Percentiles rank a stretch among this genome's conserved stretches.
Evolutionary conservation across 2,329 filamentous ascomycete species (phyloP).

Genomic region (Beauveria sp.): DNA sequence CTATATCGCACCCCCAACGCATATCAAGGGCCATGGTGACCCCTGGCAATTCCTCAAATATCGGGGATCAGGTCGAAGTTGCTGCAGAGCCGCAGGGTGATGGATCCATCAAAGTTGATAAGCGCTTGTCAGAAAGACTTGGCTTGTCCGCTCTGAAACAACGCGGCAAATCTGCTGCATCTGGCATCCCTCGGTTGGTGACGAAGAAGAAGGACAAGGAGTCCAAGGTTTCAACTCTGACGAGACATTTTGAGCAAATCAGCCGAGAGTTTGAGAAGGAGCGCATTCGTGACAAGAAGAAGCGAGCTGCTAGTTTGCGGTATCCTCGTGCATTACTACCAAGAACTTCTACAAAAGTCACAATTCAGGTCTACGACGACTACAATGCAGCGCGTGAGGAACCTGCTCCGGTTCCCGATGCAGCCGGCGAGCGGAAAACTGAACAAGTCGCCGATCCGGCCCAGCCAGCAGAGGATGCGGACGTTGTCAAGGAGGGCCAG

Average conservation of each 20-base stretch:
- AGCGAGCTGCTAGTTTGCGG: conserved; percentile 67
- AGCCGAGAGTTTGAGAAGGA: conserved; percentile 96
- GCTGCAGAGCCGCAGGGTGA: conserved; percentile 22
- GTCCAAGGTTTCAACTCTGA: conserved; percentile 81
- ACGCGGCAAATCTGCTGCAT: conserved; percentile 50
- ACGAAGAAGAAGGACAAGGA: conserved; percentile 63
- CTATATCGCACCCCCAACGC: conserved; percentile 40
- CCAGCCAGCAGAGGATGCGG: background rate
- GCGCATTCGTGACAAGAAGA: conserved; percentile 74
- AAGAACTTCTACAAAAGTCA: conserved; percentile 85
- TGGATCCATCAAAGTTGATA: conserved; percentile 50
- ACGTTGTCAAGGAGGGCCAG: conserved; percentile 11
- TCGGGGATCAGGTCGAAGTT: background rate
- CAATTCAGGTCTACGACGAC: conserved; percentile 92
- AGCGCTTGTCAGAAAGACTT: conserved; percentile 68
- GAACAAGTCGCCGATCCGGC: conserved; percentile 14
- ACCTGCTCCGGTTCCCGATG: conserved; percentile 58
- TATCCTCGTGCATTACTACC: conserved; percentile 74
- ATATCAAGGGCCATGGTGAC: background rate
- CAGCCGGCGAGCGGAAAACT: conserved; percentile 21
- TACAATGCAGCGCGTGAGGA: conserved; percentile 90
- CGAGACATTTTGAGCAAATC: conserved; percentile 92
- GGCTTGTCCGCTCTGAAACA: conserved; percentile 58
- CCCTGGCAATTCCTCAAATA: background rate
- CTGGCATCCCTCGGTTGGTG: conserved; percentile 82